Evolutionary conservation across 129 eudicot genomes (phyloP).

Genomic region (Chrysanthemum lavandulifolium): DNA sequence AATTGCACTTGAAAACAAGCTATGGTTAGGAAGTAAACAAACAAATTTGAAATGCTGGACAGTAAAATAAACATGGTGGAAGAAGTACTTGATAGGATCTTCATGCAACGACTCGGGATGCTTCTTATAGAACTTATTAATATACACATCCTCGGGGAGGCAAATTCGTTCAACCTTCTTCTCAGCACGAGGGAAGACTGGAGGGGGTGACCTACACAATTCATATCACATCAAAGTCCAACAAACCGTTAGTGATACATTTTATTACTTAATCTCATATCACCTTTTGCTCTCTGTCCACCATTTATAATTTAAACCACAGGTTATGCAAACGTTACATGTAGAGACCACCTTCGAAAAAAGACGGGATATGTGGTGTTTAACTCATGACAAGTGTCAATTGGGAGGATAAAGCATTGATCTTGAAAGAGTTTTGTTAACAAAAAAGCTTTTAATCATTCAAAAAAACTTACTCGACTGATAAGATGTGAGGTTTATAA

Average conservation of each 20-base stretch:
- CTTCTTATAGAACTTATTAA: constrained; percentile 66
- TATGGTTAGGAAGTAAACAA: background rate
- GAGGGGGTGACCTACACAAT: constrained; percentile 76
- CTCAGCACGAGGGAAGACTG: constrained; percentile 72
- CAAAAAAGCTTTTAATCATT: too few species aligned
- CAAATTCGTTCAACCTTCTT: constrained; percentile 52
- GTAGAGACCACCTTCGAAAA: background rate
- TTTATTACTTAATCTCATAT: background rate
- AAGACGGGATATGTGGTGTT: too few species aligned
- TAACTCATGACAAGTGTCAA: too few species aligned
- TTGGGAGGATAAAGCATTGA: too few species aligned
- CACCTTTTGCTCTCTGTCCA: background rate
- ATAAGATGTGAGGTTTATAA: too few species aligned
- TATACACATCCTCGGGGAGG: constrained; percentile 75
- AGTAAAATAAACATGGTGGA: constrained; percentile 14
- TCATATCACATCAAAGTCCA: constrained; percentile 9
- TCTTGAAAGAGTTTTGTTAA: too few species aligned
- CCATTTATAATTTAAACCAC: background rate
- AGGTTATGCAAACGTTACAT: background rate
- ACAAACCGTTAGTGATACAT: background rate
- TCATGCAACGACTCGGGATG: constrained; percentile 75
- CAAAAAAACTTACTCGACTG: too few species aligned
- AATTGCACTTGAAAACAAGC: constrained; percentile 9
- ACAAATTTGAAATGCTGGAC: background rate
- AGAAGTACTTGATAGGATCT: constrained; percentile 76